Evolutionary conservation across 2,329 filamentous ascomycete genomes (phyloP).

Genomic region (Colletotrichum zoysiae): DNA sequence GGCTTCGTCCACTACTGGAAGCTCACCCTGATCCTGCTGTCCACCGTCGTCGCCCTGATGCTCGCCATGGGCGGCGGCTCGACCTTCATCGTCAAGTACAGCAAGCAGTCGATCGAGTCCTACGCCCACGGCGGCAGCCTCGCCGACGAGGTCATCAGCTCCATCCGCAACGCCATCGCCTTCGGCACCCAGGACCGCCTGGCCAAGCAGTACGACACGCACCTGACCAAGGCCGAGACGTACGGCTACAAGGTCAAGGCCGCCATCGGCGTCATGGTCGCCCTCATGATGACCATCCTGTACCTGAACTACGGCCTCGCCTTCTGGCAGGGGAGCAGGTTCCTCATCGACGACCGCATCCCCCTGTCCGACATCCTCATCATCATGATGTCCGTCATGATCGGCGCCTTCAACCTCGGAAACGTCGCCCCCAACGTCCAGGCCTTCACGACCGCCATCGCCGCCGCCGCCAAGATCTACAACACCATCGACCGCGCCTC

Average conservation of each 20-base stretch:
- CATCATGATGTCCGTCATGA: conserved; percentile 91
- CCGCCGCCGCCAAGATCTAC: conserved; percentile 92
- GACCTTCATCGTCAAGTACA: conserved; percentile 82
- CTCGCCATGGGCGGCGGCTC: conserved; percentile 81
- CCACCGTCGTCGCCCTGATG: conserved; percentile 84
- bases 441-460: conserved; percentile 85
- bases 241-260: conserved; percentile 83
- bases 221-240: conserved; percentile 78
- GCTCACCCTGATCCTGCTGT: conserved; percentile 87
- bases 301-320: conserved; percentile 89
- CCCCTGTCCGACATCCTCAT: conserved; percentile 80
- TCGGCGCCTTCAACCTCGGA: conserved; percentile 91
- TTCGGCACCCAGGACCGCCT: conserved; percentile 95
- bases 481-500: conserved; percentile 91
- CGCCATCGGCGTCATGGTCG: conserved; percentile 82
- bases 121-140: conserved; percentile 89
- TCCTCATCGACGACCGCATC: conserved; percentile 75
- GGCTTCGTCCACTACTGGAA: conserved; percentile 95
- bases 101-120: conserved; percentile 80
- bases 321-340: conserved; percentile 89
- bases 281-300: conserved; percentile 83
- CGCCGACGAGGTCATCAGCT: conserved; percentile 94
- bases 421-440: conserved; percentile 89
- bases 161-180: conserved; percentile 90
- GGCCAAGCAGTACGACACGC: conserved; percentile 84